A percentile compares a stretch with the other conserved stretches of the same genome.
Conservation (phyloP, 345 rosid species). For the Excoecaria agallocha region DNA sequence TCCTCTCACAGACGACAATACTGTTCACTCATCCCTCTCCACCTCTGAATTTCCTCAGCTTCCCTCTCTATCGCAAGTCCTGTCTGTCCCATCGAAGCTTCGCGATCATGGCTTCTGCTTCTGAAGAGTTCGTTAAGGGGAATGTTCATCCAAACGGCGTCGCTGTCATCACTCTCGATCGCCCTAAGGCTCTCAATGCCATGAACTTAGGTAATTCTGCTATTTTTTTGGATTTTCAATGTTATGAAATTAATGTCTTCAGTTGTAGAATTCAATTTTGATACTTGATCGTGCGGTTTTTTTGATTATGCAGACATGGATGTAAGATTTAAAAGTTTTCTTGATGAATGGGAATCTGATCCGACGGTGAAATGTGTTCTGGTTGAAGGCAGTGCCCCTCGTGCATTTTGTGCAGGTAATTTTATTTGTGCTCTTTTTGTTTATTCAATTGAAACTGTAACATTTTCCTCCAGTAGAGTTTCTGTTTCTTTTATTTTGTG, state of each 20-base stretch:
- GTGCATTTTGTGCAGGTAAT: slow-evolving; percentile 88
- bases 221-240: not conserved
- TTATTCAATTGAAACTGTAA: not conserved
- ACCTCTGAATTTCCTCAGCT: no score
- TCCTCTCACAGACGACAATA: no score
- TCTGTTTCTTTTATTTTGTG: not conserved
- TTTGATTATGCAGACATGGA: slow-evolving; percentile 62
- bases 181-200: slow-evolving; percentile 95
- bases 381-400: slow-evolving; percentile 66
- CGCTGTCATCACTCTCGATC: slow-evolving; percentile 90
- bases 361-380: slow-evolving; percentile 74
- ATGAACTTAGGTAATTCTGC: slow-evolving; percentile 65
- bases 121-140: slow-evolving; percentile 52
- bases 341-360: slow-evolving; percentile 88
- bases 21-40: no score
- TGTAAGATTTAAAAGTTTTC: slow-evolving; percentile 59
- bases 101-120: no score
- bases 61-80: no score
- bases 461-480: not conserved
- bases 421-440: not conserved
- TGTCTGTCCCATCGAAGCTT: no score
- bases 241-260: not conserved
- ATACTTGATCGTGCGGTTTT: not conserved
- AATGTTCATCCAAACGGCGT: slow-evolving; percentile 73
- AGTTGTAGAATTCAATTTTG: not conserved